phyloP scores from a whole-genome alignment of 2,329 filamentous ascomycete genomes.

The Pseudocercospora pini-densiflorae region DNA sequence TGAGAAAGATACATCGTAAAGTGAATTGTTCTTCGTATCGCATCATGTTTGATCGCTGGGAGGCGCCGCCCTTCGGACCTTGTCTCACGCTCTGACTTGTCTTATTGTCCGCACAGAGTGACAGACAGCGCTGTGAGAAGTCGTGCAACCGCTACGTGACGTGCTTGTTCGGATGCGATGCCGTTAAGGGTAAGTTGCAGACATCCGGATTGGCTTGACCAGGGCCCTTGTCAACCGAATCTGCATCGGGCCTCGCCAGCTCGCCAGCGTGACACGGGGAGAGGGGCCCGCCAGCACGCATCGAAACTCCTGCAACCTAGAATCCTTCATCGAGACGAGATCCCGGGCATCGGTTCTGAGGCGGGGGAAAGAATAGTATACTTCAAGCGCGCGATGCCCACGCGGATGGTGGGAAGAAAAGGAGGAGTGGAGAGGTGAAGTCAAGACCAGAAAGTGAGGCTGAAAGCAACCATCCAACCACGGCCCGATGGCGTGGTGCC shows the following conservation, averaged over 20 bases:
- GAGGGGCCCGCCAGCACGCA: background rate
- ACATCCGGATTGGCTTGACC: background rate
- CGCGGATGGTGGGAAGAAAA: background rate
- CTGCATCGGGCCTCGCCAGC: slow-evolving; percentile 2
- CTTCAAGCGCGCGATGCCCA: background rate
- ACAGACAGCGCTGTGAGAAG: slow-evolving; percentile 10
- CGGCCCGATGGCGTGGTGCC: background rate
- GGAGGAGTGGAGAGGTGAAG: slow-evolving; percentile 7
- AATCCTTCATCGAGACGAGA: slow-evolving; percentile 5
- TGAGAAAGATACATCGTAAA: slow-evolving; percentile 12
- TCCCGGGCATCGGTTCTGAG: slow-evolving; percentile 3
- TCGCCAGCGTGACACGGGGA: slow-evolving; percentile 10
- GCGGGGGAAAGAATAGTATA: background rate
- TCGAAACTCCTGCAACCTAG: background rate
- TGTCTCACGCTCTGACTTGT: slow-evolving; percentile 8
- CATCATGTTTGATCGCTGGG: background rate
- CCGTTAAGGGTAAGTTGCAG: slow-evolving; percentile 15
- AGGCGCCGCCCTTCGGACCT: background rate
- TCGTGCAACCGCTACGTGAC: background rate
- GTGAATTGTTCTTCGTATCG: background rate
- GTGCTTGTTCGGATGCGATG: slow-evolving; percentile 11
- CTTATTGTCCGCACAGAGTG: slow-evolving; percentile 11
- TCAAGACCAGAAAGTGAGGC: slow-evolving; percentile 1
- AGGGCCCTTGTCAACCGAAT: slow-evolving; percentile 5
- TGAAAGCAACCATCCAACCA: background rate